Evolutionary conservation across 805 yeast genomes (phyloP), one percentile per base, ranked within the genome.

Genomic region (Kockiozyma suomiensis): DNA sequence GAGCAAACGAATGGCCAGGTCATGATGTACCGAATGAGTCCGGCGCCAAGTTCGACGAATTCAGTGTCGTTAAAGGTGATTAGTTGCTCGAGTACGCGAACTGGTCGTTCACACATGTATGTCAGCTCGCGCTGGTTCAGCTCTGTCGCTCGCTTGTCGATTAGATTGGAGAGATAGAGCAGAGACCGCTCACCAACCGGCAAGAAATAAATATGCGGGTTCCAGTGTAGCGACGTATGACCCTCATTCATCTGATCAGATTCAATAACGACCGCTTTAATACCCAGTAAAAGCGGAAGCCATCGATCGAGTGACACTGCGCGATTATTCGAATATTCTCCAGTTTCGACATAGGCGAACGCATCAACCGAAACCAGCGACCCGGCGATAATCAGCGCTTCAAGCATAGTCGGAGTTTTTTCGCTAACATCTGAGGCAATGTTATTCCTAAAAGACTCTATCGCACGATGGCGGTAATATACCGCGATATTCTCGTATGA

Each of bases 1-100:
- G 66, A 60, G 37, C 66, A 62, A 7, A 62, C 60, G 28, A 62
- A 62, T 19, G 66, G 66, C 66, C 66, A 62, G 37, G 66, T 62
- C 61, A 62, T 57, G 46, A 62, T 58, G 35, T 62, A 62, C 21
- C 62, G 59, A 15, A 58, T 58, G 28, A 62, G 32, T 5, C 62
- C 66, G 25, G 65, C 66, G 28, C 66, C 64, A 13, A 56, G 59
- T 23, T 56, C 62, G 21, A 53, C 59, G 38, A 58, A 56, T 38
- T 60, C 66, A 30, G 65, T 57, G 48, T 60, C 66, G 50, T 58
- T 62, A 35, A 61, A 61, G 15, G 65, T 60, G 54, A 62, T 62
- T 7, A 62, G 45, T 33, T 56, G 66, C 49, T 59, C 62, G 21
- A 62, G 64, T 13, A 62, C 62, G 10, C 66, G 65, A 17, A 62